phyloP scores from a whole-genome alignment of 2,329 filamentous ascomycete species.

The Fusarium mangiferae region DNA sequence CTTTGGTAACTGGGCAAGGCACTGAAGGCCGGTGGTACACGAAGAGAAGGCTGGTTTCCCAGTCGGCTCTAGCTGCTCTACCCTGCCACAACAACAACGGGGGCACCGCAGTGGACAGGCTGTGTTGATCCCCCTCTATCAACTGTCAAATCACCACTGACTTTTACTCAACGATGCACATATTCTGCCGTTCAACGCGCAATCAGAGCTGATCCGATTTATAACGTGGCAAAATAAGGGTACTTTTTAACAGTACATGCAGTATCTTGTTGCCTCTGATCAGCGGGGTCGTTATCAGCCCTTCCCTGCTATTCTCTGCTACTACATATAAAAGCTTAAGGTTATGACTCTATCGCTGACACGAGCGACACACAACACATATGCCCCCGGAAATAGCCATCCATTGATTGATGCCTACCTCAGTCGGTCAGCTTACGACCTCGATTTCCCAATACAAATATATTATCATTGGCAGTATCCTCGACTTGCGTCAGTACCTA shows the following conservation, averaged over 20 bases:
- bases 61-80: not conserved
- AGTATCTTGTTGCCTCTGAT: not conserved
- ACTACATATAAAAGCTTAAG: not conserved
- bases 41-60: not conserved
- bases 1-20: not conserved
- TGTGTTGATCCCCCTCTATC: conserved; percentile 22
- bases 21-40: not conserved
- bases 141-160: conserved; percentile 15
- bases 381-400: conserved; percentile 10
- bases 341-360: not conserved
- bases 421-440: not conserved
- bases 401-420: not conserved
- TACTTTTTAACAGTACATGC: not conserved
- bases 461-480: not conserved
- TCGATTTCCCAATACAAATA: not conserved
- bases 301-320: not conserved
- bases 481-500: not conserved
- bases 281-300: not conserved
- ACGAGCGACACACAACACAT: conserved; percentile 1
- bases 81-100: not conserved
- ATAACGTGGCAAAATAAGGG: conserved; percentile 14
- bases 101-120: conserved; percentile 13
- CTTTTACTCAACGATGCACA: not conserved
- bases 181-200: not conserved
- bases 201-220: not conserved